These are phyloP conservation scores for Pisolithus thermaeus DNA, from an alignment of 1,284 basidiomycete species.

Conservation along the genomic window DNA sequence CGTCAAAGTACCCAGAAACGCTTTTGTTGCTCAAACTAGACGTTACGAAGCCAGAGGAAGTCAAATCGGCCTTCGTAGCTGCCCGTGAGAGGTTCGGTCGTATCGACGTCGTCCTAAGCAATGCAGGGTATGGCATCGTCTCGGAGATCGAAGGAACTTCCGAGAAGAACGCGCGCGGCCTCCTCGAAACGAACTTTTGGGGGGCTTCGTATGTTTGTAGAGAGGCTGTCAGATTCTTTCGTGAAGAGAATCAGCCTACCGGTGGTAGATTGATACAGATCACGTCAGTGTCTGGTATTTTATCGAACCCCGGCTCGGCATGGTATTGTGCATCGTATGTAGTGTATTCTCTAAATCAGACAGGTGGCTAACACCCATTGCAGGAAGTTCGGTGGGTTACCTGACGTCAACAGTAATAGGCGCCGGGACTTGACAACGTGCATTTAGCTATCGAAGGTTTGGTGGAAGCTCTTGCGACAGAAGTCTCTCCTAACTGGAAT, in stretches of 20 bases:
- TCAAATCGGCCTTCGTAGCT: conserved; percentile 29
- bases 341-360: not conserved
- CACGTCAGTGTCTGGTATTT: conserved; percentile 14
- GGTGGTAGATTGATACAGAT: conserved; percentile 22
- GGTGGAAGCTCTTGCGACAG: conserved; percentile 13
- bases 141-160: conserved; percentile 12
- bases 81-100: conserved; percentile 31
- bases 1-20: conserved; percentile 16
- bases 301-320: not conserved
- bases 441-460: conserved; percentile 17
- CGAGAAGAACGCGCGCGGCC: conserved; percentile 18
- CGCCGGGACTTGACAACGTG: not conserved
- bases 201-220: conserved; percentile 26
- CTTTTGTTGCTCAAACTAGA: conserved; percentile 36
- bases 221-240: conserved; percentile 20
- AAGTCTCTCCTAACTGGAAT: conserved; percentile 19
- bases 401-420: not conserved
- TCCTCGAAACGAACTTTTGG: conserved; percentile 35
- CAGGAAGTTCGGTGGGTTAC: conserved; percentile 18
- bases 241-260: conserved; percentile 19
- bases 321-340: conserved; percentile 20
- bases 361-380: not conserved
- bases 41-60: conserved; percentile 25
- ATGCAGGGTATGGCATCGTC: conserved; percentile 22
- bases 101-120: conserved; percentile 41